phyloP scores from a whole-genome alignment of 306 rosid species.

The Hippophae tibetana region DNA sequence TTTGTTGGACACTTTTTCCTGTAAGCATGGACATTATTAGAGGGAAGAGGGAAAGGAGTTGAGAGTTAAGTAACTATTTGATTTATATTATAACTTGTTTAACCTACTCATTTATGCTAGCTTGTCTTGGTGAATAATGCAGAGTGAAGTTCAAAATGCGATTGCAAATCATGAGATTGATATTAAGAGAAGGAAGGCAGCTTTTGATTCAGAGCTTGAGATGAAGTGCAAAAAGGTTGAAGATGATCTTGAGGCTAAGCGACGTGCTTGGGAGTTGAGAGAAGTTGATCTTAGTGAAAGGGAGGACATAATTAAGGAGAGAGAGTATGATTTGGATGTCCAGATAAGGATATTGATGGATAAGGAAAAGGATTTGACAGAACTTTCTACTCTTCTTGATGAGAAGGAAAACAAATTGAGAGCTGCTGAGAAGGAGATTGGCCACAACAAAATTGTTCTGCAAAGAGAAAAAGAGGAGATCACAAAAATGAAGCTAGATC shows the following conservation, averaged over 20 bases:
- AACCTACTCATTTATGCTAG: not conserved
- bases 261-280: conserved; percentile 94
- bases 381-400: conserved; percentile 39
- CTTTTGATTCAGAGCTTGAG: conserved; percentile 69
- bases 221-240: conserved; percentile 49
- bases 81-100: not conserved
- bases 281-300: conserved; percentile 84
- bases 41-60: not conserved
- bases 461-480: conserved; percentile 61
- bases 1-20: not conserved
- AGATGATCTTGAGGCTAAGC: conserved; percentile 69
- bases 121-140: conserved; percentile 21
- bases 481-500: conserved; percentile 50
- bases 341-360: conserved; percentile 46
- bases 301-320: conserved; percentile 57
- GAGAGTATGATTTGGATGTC: conserved; percentile 66
- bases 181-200: conserved; percentile 43
- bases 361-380: conserved; percentile 68
- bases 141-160: conserved; percentile 62
- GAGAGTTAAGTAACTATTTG: not conserved
- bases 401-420: conserved; percentile 51
- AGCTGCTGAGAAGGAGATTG: conserved; percentile 51
- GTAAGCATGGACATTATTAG: not conserved
- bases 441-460: conserved; percentile 41
- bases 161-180: conserved; percentile 53